Base-by-base conservation (phyloP, 2,329 filamentous ascomycete species). In the Colletotrichum neosansevieriae region DNA sequence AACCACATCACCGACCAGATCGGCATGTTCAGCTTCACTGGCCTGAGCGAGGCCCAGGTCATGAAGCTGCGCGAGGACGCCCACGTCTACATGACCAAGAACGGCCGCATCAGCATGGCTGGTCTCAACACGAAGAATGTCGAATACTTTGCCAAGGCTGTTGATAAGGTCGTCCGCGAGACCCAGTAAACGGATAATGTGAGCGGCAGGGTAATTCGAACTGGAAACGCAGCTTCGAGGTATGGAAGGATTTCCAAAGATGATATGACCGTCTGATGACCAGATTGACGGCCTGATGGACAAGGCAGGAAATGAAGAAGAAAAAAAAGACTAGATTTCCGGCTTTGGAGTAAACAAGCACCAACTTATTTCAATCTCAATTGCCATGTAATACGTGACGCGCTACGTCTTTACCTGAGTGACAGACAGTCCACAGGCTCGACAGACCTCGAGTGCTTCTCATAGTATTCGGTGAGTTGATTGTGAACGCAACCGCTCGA, bases 1-100 rank as follows among this genome's bases (percentile, higher is more conserved):
- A 93, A 94, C 77, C 96, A 99, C 82, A 97, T 99, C 79, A 98
- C 94, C 15, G 93, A 97, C 75, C 96, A 99, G 86, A 99, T 99
- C 77, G 96, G 96, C 83, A 99, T 99, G 96, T 99, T 99, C 84
- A 95, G 91, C 79, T 99, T 97, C 80, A 97, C 93, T 1, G 93
- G 93, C 12, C 81, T 97, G 78, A 87, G 79, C 12, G 92, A 94
- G 82, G 78, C 87, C 70, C 93, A 96, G 78, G 93, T 95, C 7
- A 74, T 87, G 73, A 89, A 88, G 81, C 82, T 96, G 70, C 86
- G 91, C 59, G 84, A 89, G 70, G 88, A 92, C 58, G 88, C 85
- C 68, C 93, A 96, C 79, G 86, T 96, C 61, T 96, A 96, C 83
- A 94, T 95, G 88, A 98, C 95, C 73, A 98, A 98, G 88, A 99